Evolutionary conservation across 2,329 filamentous ascomycete species (phyloP).

Genomic region (Balansia obtecta): DNA sequence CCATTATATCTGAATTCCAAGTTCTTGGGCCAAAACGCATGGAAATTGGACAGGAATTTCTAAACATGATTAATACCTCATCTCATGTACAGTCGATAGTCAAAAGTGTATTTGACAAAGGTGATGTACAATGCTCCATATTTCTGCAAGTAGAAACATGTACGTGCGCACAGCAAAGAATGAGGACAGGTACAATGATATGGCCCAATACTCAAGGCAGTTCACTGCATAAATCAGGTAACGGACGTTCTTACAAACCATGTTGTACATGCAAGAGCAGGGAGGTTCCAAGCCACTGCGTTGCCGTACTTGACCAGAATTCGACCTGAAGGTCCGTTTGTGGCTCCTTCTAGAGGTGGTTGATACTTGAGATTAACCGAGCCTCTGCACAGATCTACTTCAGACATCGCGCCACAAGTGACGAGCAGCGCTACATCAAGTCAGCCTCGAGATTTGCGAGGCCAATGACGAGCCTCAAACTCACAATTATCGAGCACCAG

Average conservation of each 20-base stretch:
- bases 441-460: neutral
- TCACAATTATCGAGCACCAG: constrained; percentile 31
- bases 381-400: constrained; percentile 21
- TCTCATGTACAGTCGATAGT: no score
- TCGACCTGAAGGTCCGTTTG: constrained; percentile 8
- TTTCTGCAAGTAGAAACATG: no score
- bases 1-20: constrained; percentile 24
- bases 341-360: constrained; percentile 13
- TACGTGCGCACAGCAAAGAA: neutral
- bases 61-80: constrained; percentile 8
- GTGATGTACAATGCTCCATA: no score
- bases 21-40: constrained; percentile 27
- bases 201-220: no score
- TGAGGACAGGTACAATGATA: no score
- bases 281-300: constrained; percentile 26
- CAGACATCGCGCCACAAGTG: constrained; percentile 27
- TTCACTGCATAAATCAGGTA: neutral
- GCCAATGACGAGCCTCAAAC: constrained; percentile 4
- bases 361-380: constrained; percentile 18
- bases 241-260: constrained; percentile 28
- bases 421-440: constrained; percentile 22
- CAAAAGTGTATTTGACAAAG: no score
- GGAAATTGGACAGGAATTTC: constrained; percentile 29
- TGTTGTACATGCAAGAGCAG: constrained; percentile 25
- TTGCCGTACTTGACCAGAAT: constrained; percentile 24